These are phyloP conservation scores for Amaranthus cruentus DNA, from an alignment of 148 eudicot genomes.

Conservation along the genomic window DNA sequence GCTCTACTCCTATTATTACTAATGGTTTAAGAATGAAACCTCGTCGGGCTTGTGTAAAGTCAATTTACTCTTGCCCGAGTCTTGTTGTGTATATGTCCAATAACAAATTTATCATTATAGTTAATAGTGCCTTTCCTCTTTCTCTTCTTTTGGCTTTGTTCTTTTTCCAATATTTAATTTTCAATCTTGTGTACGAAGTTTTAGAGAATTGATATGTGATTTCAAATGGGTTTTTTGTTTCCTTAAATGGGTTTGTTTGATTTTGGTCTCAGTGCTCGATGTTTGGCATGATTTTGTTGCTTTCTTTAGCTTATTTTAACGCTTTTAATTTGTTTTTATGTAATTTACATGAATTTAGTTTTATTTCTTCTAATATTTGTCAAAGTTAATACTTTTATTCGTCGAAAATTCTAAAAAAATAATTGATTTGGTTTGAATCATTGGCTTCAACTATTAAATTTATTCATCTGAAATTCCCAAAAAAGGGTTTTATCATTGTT, in stretches of 20 bases:
- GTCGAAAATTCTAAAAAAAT: neutral
- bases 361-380: neutral
- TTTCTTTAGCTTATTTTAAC: too few relatives aligned
- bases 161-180: neutral
- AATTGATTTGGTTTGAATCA: neutral
- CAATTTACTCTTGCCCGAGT: too few relatives aligned
- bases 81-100: too few relatives aligned
- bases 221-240: constrained; percentile 16
- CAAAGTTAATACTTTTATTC: neutral
- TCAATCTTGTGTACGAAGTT: neutral
- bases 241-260: constrained; percentile 20
- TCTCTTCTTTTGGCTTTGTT: neutral
- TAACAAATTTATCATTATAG: too few relatives aligned
- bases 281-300: constrained; percentile 5
- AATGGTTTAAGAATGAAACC: too few relatives aligned
- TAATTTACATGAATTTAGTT: too few relatives aligned
- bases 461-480: too few relatives aligned
- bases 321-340: too few relatives aligned
- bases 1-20: too few relatives aligned
- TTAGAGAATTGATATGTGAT: neutral
- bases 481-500: too few relatives aligned
- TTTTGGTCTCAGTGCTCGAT: neutral
- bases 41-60: too few relatives aligned
- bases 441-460: too few relatives aligned
- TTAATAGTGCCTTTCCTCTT: neutral